phyloP scores from a whole-genome alignment of 305 asterid genomes.

The Solanum hybrid region DNA sequence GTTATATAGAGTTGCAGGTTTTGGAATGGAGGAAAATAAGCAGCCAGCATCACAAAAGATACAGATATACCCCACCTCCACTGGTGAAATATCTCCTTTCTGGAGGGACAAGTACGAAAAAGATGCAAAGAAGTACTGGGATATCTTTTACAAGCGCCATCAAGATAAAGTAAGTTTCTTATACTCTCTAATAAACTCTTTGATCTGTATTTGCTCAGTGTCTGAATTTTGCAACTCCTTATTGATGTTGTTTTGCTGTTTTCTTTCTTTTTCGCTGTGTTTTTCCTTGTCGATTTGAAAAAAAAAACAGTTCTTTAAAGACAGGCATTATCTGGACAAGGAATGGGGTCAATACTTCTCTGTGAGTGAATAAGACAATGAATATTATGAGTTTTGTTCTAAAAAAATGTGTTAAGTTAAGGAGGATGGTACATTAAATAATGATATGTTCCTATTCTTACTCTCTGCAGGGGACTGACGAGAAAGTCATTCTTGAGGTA shows the following conservation, averaged over 20 bases:
- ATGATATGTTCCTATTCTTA: not conserved
- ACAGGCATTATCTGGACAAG: conserved; percentile 94
- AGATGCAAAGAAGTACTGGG: conserved; percentile 95
- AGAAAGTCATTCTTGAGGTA: conserved; percentile 70
- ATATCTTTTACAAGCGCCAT: conserved; percentile 81
- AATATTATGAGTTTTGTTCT: not conserved
- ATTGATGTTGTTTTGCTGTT: not conserved
- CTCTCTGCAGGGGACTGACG: conserved; percentile 44
- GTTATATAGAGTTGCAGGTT: not conserved
- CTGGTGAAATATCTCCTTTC: conserved; percentile 72
- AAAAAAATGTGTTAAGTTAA: not conserved
- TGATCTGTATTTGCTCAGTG: not conserved
- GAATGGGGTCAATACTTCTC: conserved; percentile 93
- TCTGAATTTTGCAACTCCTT: not conserved
- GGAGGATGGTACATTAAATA: not conserved
- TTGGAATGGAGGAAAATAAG: conserved; percentile 16
- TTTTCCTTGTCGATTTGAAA: not conserved
- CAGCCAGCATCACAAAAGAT: conserved; percentile 38
- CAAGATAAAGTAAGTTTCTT: conserved; percentile 62
- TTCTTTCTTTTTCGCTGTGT: not conserved
- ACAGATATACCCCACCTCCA: conserved; percentile 61
- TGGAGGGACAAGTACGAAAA: conserved; percentile 91
- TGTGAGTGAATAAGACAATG: conserved; percentile 34
- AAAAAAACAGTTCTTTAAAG: conserved; percentile 69
- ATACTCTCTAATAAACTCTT: not conserved